Conservation (phyloP, 2,329 filamentous ascomycete species). For the Immersiporthe knoxdaviesiana region DNA sequence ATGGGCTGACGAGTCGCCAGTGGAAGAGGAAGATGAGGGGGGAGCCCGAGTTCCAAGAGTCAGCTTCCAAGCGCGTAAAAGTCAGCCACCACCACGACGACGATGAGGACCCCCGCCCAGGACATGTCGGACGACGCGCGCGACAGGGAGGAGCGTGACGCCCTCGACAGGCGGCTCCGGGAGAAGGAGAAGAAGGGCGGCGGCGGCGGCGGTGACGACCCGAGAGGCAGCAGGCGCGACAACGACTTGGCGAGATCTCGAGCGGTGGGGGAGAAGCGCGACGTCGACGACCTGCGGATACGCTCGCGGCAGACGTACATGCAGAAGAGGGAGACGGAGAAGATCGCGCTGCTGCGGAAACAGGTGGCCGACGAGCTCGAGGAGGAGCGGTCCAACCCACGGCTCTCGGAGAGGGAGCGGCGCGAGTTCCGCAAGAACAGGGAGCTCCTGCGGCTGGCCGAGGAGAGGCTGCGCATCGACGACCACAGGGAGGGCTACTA, state of each 20-base stretch:
- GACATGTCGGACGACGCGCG: conserved; percentile 65
- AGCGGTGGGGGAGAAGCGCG: conserved; percentile 69
- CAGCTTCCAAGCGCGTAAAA: conserved; percentile 72
- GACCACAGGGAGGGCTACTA: conserved; percentile 91
- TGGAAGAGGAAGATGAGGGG: conserved; percentile 47
- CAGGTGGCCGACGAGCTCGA: conserved; percentile 89
- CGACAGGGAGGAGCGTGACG: conserved; percentile 76
- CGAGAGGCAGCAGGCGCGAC: conserved; percentile 62
- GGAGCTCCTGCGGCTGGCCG: conserved; percentile 78
- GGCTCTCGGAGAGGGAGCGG: conserved; percentile 77
- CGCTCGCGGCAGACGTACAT: conserved; percentile 90
- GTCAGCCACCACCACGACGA: conserved; percentile 59
- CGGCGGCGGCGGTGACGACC: conserved; percentile 59
- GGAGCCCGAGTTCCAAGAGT: conserved; percentile 66
- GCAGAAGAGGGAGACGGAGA: conserved; percentile 87
- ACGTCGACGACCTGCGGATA: conserved; percentile 74
- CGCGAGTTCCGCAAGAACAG: conserved; percentile 88
- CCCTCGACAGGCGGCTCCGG: conserved; percentile 75
- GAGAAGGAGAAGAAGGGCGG: conserved; percentile 74
- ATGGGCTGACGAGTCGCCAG: conserved; percentile 78
- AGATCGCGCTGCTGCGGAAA: conserved; percentile 81
- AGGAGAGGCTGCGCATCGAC: conserved; percentile 85
- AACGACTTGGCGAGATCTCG: conserved; percentile 61
- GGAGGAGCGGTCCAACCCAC: conserved; percentile 76
- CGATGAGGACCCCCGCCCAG: conserved; percentile 36